phyloP scores from a whole-genome alignment of 805 yeast genomes.

The Suhomyces pyralidae region DNA sequence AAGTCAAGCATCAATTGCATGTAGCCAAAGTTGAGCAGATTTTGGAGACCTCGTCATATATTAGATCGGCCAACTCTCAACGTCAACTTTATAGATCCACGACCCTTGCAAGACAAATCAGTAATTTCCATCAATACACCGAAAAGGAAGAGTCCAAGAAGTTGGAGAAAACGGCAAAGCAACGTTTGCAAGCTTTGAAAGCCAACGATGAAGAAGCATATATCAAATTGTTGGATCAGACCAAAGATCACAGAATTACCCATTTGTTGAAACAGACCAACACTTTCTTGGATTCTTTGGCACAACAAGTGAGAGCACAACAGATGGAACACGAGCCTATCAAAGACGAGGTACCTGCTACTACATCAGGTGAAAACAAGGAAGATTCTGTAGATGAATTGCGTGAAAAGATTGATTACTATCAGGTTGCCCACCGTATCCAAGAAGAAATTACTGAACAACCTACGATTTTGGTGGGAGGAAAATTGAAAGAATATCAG shows the following conservation, averaged over 20 bases:
- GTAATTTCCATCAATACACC: slow-evolving; percentile 50
- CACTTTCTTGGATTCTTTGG: slow-evolving; percentile 69
- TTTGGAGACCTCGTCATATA: slow-evolving; percentile 24
- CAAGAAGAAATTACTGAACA: slow-evolving; percentile 66
- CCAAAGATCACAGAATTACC: slow-evolving; percentile 83
- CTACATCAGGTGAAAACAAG: slow-evolving; percentile 30
- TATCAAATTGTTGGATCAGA: slow-evolving; percentile 76
- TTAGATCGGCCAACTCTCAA: slow-evolving; percentile 17
- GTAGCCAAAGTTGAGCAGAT: slow-evolving; percentile 22
- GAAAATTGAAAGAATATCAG: slow-evolving; percentile 75
- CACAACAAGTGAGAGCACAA: slow-evolving; percentile 75
- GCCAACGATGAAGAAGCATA: slow-evolving; percentile 89
- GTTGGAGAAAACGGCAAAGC: slow-evolving; percentile 78
- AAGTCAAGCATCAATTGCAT: slow-evolving; percentile 21
- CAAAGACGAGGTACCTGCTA: slow-evolving; percentile 26
- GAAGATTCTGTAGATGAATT: slow-evolving; percentile 48
- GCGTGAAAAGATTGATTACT: slow-evolving; percentile 70
- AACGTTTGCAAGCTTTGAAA: slow-evolving; percentile 81
- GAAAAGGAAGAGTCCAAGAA: slow-evolving; percentile 77
- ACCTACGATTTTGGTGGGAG: slow-evolving; percentile 71
- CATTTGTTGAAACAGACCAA: slow-evolving; percentile 80
- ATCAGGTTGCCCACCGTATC: slow-evolving; percentile 75
- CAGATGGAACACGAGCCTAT: slow-evolving; percentile 41
- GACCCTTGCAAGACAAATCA: slow-evolving; percentile 33
- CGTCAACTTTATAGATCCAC: slow-evolving; percentile 24